Evolutionary conservation across 257 asterid genomes (phyloP).

Genomic region (Solanum clarkiae): DNA sequence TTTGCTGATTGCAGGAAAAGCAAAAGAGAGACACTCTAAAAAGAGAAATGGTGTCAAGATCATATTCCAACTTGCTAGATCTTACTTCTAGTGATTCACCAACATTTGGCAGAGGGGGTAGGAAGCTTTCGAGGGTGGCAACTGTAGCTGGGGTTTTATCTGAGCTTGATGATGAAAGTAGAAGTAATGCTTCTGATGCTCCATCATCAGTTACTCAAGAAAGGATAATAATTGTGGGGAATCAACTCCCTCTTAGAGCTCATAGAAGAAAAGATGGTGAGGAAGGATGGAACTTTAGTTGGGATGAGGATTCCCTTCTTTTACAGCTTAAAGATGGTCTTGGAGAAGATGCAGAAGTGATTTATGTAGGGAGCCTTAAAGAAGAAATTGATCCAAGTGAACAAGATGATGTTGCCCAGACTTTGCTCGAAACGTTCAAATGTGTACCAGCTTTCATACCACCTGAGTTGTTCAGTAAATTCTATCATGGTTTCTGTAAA

Average conservation of each 20-base stretch:
- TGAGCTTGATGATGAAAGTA: slow-evolving; percentile 67
- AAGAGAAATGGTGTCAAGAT: slow-evolving; percentile 52
- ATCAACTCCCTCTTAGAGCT: slow-evolving; percentile 71
- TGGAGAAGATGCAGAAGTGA: slow-evolving; percentile 71
- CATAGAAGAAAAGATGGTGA: slow-evolving; percentile 26
- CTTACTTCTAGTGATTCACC: slow-evolving; percentile 58
- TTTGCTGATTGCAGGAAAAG: neutral
- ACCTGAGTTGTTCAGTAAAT: slow-evolving; percentile 55
- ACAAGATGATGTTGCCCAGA: slow-evolving; percentile 75
- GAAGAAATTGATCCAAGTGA: slow-evolving; percentile 52
- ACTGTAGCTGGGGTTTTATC: slow-evolving; percentile 69
- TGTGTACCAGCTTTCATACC: slow-evolving; percentile 89
- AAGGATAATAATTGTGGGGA: slow-evolving; percentile 67
- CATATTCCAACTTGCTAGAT: slow-evolving; percentile 76
- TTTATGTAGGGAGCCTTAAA: slow-evolving; percentile 66
- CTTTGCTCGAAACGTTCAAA: slow-evolving; percentile 63
- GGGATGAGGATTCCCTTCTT: slow-evolving; percentile 87
- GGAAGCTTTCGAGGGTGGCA: slow-evolving; percentile 55
- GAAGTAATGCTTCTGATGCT: slow-evolving; percentile 57
- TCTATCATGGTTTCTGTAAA: slow-evolving; percentile 83
- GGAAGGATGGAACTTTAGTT: slow-evolving; percentile 55
- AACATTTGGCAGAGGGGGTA: slow-evolving; percentile 40
- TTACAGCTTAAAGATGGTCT: slow-evolving; percentile 78
- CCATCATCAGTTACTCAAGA: slow-evolving; percentile 70
- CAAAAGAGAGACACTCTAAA: neutral